Evolutionary conservation across 2,329 filamentous ascomycete genomes (phyloP).

Genomic region (Cryphonectria parasitica): DNA sequence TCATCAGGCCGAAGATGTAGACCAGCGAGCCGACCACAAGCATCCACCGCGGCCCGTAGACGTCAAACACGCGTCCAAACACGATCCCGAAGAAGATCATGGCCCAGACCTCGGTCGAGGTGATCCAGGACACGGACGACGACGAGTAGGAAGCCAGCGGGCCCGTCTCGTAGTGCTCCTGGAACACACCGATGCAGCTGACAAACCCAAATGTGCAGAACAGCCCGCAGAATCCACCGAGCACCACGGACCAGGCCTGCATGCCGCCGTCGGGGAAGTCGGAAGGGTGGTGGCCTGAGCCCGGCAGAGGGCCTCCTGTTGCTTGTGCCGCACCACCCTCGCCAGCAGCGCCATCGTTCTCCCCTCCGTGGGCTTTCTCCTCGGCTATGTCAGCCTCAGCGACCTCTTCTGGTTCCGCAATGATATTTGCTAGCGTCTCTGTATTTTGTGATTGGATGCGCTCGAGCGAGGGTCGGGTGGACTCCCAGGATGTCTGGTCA

Average conservation of each 20-base stretch:
- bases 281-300: constrained; percentile 40
- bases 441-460: constrained; percentile 39
- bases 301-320: constrained; percentile 31
- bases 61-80: constrained; percentile 55
- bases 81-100: constrained; percentile 50
- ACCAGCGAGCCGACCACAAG: constrained; percentile 55
- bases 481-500: constrained; percentile 16
- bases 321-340: not conserved
- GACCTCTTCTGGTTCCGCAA: constrained; percentile 38
- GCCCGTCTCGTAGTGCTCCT: constrained; percentile 56
- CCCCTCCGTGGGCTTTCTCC: constrained; percentile 37
- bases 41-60: constrained; percentile 60
- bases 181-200: constrained; percentile 57
- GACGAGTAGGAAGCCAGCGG: constrained; percentile 51
- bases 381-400: constrained; percentile 37
- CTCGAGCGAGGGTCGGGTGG: constrained; percentile 31
- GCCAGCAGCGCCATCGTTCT: not conserved
- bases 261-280: constrained; percentile 58
- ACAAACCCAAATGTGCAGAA: constrained; percentile 46
- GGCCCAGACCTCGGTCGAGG: constrained; percentile 53
- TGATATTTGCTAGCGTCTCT: constrained; percentile 42
- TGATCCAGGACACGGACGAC: constrained; percentile 61
- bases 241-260: constrained; percentile 55
- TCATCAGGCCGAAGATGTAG: constrained; percentile 64
- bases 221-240: constrained; percentile 40